phyloP scores from a whole-genome alignment of 2,329 filamentous ascomycete species.

The Eurotiales sp. region DNA sequence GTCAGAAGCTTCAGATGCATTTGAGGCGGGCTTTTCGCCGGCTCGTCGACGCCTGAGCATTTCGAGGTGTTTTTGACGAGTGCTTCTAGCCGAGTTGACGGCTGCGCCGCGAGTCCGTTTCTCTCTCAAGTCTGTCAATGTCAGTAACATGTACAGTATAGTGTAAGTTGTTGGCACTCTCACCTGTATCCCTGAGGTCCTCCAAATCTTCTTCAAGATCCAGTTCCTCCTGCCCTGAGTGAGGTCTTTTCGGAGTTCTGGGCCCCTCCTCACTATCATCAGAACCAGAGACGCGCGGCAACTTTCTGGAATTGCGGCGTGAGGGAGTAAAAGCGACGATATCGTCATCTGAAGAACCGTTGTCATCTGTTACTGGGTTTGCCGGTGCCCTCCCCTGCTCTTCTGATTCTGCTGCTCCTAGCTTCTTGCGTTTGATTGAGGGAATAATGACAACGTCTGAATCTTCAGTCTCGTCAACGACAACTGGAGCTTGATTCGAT shows the following conservation, averaged over 20 bases:
- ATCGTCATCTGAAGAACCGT: slow-evolving; percentile 6
- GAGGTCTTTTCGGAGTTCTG: slow-evolving; percentile 3
- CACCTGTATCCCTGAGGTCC: slow-evolving; percentile 44
- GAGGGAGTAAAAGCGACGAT: slow-evolving; percentile 8
- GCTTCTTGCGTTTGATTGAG: slow-evolving; percentile 1
- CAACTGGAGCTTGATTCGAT: slow-evolving; percentile 17
- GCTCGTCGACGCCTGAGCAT: slow-evolving; percentile 41
- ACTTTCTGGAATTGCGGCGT: slow-evolving; percentile 4
- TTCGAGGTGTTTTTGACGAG: slow-evolving; percentile 40
- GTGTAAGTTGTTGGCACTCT: background rate
- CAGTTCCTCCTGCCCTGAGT: slow-evolving; percentile 30
- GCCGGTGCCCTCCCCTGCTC: background rate
- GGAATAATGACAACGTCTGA: slow-evolving; percentile 22
- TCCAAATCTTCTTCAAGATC: slow-evolving; percentile 45
- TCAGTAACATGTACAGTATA: slow-evolving; percentile 14
- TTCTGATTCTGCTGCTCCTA: background rate
- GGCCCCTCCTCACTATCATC: slow-evolving; percentile 17
- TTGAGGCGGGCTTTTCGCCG: slow-evolving; percentile 32
- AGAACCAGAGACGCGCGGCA: slow-evolving; percentile 3
- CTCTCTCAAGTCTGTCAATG: slow-evolving; percentile 29
- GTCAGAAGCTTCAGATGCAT: slow-evolving; percentile 3
- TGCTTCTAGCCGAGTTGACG: slow-evolving; percentile 37
- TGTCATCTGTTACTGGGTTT: background rate
- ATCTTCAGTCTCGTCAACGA: slow-evolving; percentile 25
- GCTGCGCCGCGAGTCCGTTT: slow-evolving; percentile 40